phyloP scores from a whole-genome alignment of 2,329 filamentous ascomycete genomes.

The Fusarium duplospermum region DNA sequence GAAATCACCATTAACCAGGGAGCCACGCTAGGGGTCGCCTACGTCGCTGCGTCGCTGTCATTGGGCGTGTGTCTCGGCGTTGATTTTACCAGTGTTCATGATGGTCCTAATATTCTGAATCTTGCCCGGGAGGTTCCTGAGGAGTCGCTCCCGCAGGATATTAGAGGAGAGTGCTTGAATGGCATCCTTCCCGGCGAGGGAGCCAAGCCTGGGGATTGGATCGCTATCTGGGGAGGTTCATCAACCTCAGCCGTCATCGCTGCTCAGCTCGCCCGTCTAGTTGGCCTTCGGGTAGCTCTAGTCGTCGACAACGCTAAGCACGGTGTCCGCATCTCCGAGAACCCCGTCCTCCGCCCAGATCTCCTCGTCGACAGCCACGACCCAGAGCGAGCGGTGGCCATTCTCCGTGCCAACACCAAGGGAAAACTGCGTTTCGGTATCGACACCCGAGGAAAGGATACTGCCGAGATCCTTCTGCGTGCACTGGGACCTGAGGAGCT shows the following conservation, averaged over 20 bases:
- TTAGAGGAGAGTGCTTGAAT: conserved; percentile 71
- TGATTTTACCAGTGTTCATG: conserved; percentile 65
- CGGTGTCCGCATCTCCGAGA: conserved; percentile 65
- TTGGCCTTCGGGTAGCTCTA: conserved; percentile 72
- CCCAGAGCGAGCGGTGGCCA: conserved; percentile 70
- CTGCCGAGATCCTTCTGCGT: conserved; percentile 65
- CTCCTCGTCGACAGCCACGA: conserved; percentile 77
- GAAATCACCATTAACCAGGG: conserved; percentile 64
- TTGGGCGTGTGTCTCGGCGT: conserved; percentile 78
- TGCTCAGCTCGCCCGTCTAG: conserved; percentile 75
- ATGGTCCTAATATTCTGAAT: conserved; percentile 69
- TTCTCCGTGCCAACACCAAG: conserved; percentile 70
- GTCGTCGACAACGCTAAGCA: conserved; percentile 76
- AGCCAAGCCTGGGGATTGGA: conserved; percentile 72
- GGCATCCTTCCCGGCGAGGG: conserved; percentile 64
- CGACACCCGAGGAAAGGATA: conserved; percentile 75
- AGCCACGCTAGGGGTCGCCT: conserved; percentile 76
- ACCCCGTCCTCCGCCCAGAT: conserved; percentile 62
- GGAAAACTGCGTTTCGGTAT: conserved; percentile 73
- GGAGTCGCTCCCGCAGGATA: conserved; percentile 67
- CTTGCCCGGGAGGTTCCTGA: conserved; percentile 60
- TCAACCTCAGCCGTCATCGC: conserved; percentile 76
- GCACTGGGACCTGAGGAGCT: conserved; percentile 56
- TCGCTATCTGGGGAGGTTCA: conserved; percentile 81
- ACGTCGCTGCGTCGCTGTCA: conserved; percentile 74